A percentile compares a stretch with the other conserved stretches of the same genome.
These are phyloP conservation scores for Rhodotorula glutinis DNA, from an alignment of 1,284 basidiomycete species.

Conservation along the genomic window DNA sequence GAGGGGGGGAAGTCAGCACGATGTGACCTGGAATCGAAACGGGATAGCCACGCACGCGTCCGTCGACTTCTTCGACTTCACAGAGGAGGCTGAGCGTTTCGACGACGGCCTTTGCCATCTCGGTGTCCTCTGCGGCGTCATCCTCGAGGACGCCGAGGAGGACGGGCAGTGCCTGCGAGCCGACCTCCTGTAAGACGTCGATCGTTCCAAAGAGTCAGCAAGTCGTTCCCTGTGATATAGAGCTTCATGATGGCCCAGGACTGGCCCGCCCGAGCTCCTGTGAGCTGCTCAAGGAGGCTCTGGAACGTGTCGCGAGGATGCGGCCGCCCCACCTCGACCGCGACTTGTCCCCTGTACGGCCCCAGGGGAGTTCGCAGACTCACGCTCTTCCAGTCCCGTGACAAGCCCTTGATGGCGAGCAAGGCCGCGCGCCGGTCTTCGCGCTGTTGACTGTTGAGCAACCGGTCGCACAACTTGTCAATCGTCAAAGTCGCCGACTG, in stretches of 20 bases:
- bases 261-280: not conserved
- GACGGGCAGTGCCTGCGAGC: slow-evolving; percentile 67
- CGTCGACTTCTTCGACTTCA: slow-evolving; percentile 54
- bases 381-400: slow-evolving; percentile 77
- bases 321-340: slow-evolving; percentile 6
- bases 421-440: slow-evolving; percentile 90
- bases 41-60: slow-evolving; percentile 40
- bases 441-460: slow-evolving; percentile 77
- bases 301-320: not conserved
- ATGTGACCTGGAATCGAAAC: no score
- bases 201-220: not conserved
- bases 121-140: slow-evolving; percentile 81
- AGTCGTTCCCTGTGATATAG: no score
- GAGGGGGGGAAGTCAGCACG: no score
- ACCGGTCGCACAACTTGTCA: slow-evolving; percentile 76
- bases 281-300: not conserved
- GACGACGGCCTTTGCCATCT: slow-evolving; percentile 83
- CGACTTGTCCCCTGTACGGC: no score
- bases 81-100: slow-evolving; percentile 79
- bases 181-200: slow-evolving; percentile 61
- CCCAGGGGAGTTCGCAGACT: slow-evolving; percentile 18
- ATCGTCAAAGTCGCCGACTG: slow-evolving; percentile 57
- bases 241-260: not conserved
- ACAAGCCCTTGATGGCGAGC: slow-evolving; percentile 83
- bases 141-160: slow-evolving; percentile 71